Conservation (phyloP, 2,329 filamentous ascomycete species). For the Colletotrichum melonis region DNA sequence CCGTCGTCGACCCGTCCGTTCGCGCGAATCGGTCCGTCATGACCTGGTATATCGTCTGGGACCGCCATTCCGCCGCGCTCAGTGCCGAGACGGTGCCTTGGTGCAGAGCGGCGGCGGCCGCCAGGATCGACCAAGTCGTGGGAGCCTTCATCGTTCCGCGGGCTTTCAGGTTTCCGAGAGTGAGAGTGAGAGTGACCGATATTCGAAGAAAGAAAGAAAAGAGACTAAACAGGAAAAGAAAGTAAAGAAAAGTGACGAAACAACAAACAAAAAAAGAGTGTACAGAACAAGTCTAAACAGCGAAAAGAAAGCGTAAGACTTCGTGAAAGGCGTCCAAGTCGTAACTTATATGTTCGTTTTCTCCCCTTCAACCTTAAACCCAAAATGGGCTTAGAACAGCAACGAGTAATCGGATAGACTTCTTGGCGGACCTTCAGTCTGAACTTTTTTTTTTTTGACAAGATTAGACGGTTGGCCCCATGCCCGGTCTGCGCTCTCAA, state of each 20-base stretch:
- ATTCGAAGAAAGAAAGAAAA: constrained; percentile 15
- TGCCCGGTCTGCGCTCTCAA: background rate
- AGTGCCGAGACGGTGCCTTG: constrained; percentile 19
- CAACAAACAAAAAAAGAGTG: constrained; percentile 21
- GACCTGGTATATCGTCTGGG: constrained; percentile 68
- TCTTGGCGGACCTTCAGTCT: background rate
- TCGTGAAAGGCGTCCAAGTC: constrained; percentile 15
- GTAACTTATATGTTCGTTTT: constrained; percentile 22
- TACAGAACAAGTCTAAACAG: constrained; percentile 15
- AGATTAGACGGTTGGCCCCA: constrained; percentile 5
- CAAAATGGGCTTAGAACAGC: background rate
- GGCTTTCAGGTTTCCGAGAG: background rate
- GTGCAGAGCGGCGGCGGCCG: constrained; percentile 10
- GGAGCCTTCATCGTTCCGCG: constrained; percentile 15
- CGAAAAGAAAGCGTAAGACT: background rate
- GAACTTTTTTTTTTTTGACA: background rate
- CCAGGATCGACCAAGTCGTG: background rate
- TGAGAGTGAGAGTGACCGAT: constrained; percentile 17
- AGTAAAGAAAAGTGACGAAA: background rate
- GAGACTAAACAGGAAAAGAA: constrained; percentile 6
- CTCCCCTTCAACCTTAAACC: background rate
- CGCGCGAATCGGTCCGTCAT: constrained; percentile 68
- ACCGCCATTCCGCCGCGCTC: constrained; percentile 58
- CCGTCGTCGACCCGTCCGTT: constrained; percentile 56
- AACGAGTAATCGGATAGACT: constrained; percentile 4